phyloP scores from a whole-genome alignment of 2,329 filamentous ascomycete genomes.

The Pseudogymnoascus sp. region DNA sequence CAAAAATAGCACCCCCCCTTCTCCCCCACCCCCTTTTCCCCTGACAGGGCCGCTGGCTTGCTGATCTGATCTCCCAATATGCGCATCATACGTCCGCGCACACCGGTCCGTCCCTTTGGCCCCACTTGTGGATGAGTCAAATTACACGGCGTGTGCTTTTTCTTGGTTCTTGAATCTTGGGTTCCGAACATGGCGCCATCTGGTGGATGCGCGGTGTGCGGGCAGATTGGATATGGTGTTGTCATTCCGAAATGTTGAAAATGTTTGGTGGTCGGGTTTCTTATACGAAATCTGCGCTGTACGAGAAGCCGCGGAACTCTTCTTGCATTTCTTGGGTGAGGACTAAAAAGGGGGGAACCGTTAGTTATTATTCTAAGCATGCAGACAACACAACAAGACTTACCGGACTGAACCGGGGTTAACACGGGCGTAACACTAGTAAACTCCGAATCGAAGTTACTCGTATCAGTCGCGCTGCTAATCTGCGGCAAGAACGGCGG shows the following conservation, averaged over 20 bases:
- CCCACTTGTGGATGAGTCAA: not conserved
- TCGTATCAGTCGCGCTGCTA: slow-evolving; percentile 91
- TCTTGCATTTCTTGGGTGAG: slow-evolving; percentile 98
- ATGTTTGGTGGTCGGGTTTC: not conserved
- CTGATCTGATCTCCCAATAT: not conserved
- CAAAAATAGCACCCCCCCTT: not conserved
- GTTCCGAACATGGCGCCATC: not conserved
- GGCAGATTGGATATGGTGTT: not conserved
- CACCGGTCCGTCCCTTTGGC: not conserved
- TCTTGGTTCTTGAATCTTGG: not conserved
- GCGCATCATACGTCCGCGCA: not conserved
- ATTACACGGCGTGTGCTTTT: not conserved
- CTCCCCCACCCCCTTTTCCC: not conserved
- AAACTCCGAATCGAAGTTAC: slow-evolving; percentile 98
- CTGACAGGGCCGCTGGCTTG: not conserved
- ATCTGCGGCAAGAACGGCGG: slow-evolving; percentile 88
- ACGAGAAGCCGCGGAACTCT: slow-evolving; percentile 98
- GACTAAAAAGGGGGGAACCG: slow-evolving; percentile 45
- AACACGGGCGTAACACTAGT: slow-evolving; percentile 96
- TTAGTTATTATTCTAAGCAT: slow-evolving; percentile 16
- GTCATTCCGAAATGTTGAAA: not conserved
- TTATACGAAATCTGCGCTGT: slow-evolving; percentile 39
- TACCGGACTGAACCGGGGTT: slow-evolving; percentile 95
- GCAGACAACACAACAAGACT: slow-evolving; percentile 32
- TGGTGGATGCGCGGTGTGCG: not conserved